Conservation (phyloP, 768 basidiomycete genomes). For the Thelephora ganbajun region DNA sequence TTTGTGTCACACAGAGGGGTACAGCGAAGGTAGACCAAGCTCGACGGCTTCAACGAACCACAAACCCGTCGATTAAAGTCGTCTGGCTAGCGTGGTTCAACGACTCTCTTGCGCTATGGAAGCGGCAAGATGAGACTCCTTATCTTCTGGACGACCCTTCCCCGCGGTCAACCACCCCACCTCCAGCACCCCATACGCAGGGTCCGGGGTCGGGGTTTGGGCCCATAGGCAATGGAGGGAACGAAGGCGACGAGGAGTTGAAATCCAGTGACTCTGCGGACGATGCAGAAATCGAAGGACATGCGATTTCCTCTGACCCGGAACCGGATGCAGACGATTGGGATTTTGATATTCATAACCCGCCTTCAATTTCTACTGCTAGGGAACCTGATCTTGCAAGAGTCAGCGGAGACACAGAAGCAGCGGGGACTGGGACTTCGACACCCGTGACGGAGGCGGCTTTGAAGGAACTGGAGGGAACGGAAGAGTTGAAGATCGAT, state of each 20-base stretch:
- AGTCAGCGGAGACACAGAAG: not conserved
- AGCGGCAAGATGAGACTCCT: constrained; percentile 58
- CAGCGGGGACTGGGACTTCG: constrained; percentile 11
- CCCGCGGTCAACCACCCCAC: constrained; percentile 28
- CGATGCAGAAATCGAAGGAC: no score
- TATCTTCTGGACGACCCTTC: constrained; percentile 52
- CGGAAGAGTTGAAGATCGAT: constrained; percentile 29
- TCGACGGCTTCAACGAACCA: constrained; percentile 22
- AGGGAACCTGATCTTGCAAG: not conserved
- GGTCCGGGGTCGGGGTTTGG: no score
- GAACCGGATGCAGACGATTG: constrained; percentile 59
- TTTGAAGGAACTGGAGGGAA: constrained; percentile 20
- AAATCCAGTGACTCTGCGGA: no score
- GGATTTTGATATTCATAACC: constrained; percentile 28
- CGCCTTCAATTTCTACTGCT: not conserved
- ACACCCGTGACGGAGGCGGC: constrained; percentile 8
- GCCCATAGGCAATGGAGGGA: no score
- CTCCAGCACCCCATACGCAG: constrained; percentile 23
- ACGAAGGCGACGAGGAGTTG: no score
- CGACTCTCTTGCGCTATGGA: constrained; percentile 84
- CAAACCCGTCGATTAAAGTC: constrained; percentile 60
- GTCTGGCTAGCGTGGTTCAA: constrained; percentile 87
- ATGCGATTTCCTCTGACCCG: constrained; percentile 46
- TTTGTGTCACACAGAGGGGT: constrained; percentile 56
- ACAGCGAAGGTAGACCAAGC: constrained; percentile 88